phyloP scores from a whole-genome alignment of 2,329 filamentous ascomycete species.

The Talaromyces pinophilus region DNA sequence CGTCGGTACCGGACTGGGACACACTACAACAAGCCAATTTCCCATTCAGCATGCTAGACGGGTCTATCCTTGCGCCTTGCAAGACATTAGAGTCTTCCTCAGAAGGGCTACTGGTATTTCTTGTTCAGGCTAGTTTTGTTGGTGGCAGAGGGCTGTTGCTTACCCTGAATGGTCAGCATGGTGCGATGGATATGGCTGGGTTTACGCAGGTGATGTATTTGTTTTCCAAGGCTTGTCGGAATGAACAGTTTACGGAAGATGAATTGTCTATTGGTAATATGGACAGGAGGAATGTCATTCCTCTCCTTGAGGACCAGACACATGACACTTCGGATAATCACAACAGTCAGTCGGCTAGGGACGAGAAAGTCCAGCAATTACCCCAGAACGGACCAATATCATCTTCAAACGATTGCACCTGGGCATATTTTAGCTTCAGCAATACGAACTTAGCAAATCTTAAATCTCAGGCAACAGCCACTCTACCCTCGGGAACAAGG shows the following conservation, averaged over 20 bases:
- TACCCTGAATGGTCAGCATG: constrained; percentile 53
- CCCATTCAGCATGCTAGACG: constrained; percentile 54
- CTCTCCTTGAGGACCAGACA: constrained; percentile 36
- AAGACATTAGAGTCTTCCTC: constrained; percentile 40
- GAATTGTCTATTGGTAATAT: constrained; percentile 51
- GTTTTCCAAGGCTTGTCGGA: constrained; percentile 52
- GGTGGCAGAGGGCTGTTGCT: constrained; percentile 51
- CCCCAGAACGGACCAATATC: background rate
- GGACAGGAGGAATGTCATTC: constrained; percentile 41
- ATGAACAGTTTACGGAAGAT: constrained; percentile 48
- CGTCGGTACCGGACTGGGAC: constrained; percentile 51
- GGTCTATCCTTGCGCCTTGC: constrained; percentile 45
- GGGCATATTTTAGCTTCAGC: constrained; percentile 16
- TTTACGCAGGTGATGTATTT: constrained; percentile 51
- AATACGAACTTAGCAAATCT: background rate
- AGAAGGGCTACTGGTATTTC: constrained; percentile 43
- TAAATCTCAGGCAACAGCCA: constrained; percentile 21
- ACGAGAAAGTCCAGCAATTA: background rate
- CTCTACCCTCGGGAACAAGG: constrained; percentile 29
- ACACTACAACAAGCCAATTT: constrained; percentile 43
- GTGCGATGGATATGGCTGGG: constrained; percentile 55
- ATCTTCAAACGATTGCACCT: background rate
- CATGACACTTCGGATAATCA: background rate
- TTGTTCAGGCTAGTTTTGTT: constrained; percentile 54
- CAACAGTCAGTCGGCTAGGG: too few relatives aligned